Percentiles rank a stretch among this genome's conserved stretches.
Evolutionary conservation across 257 asterid species (phyloP).

Genomic region (Fraxinus pennsylvanica): DNA sequence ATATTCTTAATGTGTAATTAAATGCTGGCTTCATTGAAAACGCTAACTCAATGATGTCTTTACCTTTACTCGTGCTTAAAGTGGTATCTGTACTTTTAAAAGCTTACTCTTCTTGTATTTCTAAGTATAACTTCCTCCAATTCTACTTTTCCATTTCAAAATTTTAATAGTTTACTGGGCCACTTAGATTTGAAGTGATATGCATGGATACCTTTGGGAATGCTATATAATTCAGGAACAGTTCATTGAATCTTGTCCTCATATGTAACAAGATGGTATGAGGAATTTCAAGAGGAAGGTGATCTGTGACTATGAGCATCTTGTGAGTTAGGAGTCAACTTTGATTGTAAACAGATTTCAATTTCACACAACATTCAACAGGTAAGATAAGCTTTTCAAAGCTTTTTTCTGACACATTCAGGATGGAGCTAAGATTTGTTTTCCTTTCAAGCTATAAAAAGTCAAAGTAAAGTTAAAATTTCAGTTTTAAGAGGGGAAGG

Average conservation of each 20-base stretch:
- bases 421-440: neutral
- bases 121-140: neutral
- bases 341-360: neutral
- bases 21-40: neutral
- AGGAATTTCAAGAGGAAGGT: neutral
- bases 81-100: constrained; percentile 7
- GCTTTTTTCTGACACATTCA: neutral
- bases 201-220: neutral
- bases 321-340: neutral
- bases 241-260: neutral
- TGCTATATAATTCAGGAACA: constrained; percentile 2
- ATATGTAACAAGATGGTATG: neutral
- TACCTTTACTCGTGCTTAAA: constrained; percentile 2
- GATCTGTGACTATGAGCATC: neutral
- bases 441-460: neutral
- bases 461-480: neutral
- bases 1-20: neutral
- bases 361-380: neutral
- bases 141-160: neutral
- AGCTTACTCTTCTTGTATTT: neutral
- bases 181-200: neutral
- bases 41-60: neutral
- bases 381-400: neutral
- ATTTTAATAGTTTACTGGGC: neutral
- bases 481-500: neutral